Conservation (phyloP, 352 stramenopile genomes). For the Plasmopara halstedii region DNA sequence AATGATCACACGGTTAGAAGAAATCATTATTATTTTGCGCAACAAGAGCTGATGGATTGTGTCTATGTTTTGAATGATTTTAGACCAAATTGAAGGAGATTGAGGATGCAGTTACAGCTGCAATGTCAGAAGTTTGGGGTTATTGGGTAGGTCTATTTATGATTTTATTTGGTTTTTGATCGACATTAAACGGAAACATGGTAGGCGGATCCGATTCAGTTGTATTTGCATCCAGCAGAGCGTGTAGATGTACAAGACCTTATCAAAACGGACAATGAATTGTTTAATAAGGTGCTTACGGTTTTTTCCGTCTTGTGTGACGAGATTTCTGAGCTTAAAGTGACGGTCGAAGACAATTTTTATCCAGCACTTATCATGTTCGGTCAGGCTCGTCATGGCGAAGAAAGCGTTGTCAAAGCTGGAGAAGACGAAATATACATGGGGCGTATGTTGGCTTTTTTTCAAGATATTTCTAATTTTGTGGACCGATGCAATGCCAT, state of each 20-base stretch:
- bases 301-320: constrained; percentile 86
- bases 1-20: constrained; percentile 77
- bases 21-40: no score
- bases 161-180: background rate
- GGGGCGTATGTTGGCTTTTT: constrained; percentile 83
- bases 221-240: constrained; percentile 76
- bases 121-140: constrained; percentile 86
- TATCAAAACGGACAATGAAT: constrained; percentile 85
- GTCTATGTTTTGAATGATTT: background rate
- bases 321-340: constrained; percentile 86
- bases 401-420: constrained; percentile 59
- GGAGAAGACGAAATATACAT: constrained; percentile 81
- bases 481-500: constrained; percentile 84
- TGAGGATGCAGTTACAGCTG: constrained; percentile 75
- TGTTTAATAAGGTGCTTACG: constrained; percentile 86
- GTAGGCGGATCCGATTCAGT: constrained; percentile 74
- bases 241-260: constrained; percentile 83
- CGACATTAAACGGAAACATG: background rate
- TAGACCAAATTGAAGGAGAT: constrained; percentile 84
- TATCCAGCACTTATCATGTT: constrained; percentile 88
- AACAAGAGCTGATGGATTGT: background rate
- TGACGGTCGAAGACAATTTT: constrained; percentile 86
- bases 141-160: constrained; percentile 58
- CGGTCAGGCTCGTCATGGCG: constrained; percentile 60
- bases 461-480: constrained; percentile 88